Evolutionary conservation across 768 basidiomycete genomes (phyloP).

Genomic region (Lentinula sp.): DNA sequence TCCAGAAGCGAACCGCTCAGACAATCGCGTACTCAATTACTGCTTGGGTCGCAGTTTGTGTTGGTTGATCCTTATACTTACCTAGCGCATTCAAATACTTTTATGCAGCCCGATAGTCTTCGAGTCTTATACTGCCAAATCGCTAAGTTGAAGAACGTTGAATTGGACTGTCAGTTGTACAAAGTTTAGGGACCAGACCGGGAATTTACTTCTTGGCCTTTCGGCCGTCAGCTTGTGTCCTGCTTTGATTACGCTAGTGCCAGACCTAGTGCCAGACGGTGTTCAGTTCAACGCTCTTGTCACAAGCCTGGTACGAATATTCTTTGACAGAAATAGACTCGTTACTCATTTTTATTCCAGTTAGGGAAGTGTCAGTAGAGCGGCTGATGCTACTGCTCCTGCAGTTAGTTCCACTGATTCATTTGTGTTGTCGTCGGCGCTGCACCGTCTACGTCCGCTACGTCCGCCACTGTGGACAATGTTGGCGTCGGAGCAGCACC

Average conservation of each 20-base stretch:
- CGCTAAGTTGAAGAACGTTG: constrained; percentile 41
- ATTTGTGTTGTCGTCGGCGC: neutral
- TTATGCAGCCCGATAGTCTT: constrained; percentile 31
- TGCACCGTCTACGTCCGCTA: constrained; percentile 2
- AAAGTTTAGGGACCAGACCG: constrained; percentile 40
- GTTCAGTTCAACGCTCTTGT: constrained; percentile 31
- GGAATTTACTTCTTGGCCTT: constrained; percentile 48
- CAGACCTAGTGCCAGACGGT: constrained; percentile 48
- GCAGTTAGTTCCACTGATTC: neutral
- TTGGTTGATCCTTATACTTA: constrained; percentile 17
- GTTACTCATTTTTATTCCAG: neutral
- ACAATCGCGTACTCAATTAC: constrained; percentile 30
- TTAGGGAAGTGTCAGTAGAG: neutral
- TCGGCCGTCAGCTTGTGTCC: constrained; percentile 36
- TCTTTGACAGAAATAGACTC: neutral
- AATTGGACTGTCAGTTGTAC: constrained; percentile 47
- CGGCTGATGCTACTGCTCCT: constrained; percentile 2
- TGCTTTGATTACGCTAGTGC: constrained; percentile 39
- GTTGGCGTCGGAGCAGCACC: neutral
- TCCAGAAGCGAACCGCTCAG: constrained; percentile 43
- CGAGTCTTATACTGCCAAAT: constrained; percentile 47
- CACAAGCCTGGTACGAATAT: constrained; percentile 25
- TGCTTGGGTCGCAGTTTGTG: constrained; percentile 42
- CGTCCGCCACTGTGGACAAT: neutral
- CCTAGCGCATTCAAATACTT: neutral